These are phyloP conservation scores for Fusarium sambucinum DNA, from an alignment of 2,329 filamentous ascomycete species.

Conservation along the genomic window DNA sequence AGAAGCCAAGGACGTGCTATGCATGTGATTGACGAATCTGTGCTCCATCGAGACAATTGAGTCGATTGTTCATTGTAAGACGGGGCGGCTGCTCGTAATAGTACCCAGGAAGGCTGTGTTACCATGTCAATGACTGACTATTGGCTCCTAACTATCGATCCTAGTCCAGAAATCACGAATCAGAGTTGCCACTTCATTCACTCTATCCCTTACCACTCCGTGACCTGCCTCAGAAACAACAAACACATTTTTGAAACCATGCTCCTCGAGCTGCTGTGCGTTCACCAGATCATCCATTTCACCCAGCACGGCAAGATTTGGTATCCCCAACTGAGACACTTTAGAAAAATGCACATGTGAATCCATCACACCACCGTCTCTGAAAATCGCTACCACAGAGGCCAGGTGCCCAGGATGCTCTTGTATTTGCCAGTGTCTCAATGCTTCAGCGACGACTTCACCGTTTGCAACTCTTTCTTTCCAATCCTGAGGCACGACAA, in stretches of 20 bases:
- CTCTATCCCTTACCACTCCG: conserved; percentile 45
- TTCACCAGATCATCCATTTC: conserved; percentile 43
- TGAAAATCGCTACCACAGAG: conserved; percentile 60
- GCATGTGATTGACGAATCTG: background rate
- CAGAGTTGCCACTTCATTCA: conserved; percentile 28
- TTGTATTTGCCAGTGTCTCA: conserved; percentile 61
- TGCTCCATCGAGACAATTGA: too few relatives aligned
- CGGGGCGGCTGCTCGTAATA: too few relatives aligned
- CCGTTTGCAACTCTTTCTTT: conserved; percentile 55
- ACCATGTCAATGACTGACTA: too few relatives aligned
- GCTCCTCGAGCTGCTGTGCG: conserved; percentile 18
- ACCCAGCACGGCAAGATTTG: conserved; percentile 41
- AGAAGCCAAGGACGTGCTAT: background rate
- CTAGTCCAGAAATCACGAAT: conserved; percentile 40
- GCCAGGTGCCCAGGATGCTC: conserved; percentile 60
- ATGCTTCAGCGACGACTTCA: conserved; percentile 60
- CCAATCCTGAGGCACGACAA: conserved; percentile 60
- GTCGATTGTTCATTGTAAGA: too few relatives aligned
- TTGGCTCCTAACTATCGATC: background rate
- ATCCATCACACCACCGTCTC: conserved; percentile 60
- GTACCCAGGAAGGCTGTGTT: fast-evolving
- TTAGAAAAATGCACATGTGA: conserved; percentile 40
- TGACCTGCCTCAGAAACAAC: conserved; percentile 43
- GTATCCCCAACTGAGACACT: conserved; percentile 23
- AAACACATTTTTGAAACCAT: conserved; percentile 40